Evolutionary conservation across 352 stramenopile species (phyloP).

Genomic region (Phytophthora tentaculata): DNA sequence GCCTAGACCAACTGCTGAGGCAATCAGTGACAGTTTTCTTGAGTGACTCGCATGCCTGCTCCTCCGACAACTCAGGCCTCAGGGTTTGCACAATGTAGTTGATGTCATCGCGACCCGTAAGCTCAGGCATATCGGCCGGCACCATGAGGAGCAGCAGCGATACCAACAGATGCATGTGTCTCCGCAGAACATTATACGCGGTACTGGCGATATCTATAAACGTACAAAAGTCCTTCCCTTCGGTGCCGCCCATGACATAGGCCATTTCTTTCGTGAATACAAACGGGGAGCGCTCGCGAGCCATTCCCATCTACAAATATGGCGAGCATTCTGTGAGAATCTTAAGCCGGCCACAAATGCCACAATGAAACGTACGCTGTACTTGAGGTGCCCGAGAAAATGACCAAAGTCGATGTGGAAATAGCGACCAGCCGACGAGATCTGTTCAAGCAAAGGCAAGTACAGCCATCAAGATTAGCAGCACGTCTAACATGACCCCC

Average conservation of each 20-base stretch:
- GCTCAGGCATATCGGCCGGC: slow-evolving; percentile 81
- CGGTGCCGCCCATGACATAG: slow-evolving; percentile 71
- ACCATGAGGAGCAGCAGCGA: slow-evolving; percentile 85
- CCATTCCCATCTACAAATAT: slow-evolving; percentile 63
- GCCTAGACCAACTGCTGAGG: slow-evolving; percentile 79
- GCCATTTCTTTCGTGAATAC: slow-evolving; percentile 90
- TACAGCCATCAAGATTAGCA: neutral
- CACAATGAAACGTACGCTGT: slow-evolving; percentile 48
- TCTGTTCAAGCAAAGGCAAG: slow-evolving; percentile 37
- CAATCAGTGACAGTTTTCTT: slow-evolving; percentile 71
- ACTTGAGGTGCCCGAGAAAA: slow-evolving; percentile 87
- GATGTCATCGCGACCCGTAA: slow-evolving; percentile 79
- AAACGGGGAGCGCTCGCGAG: slow-evolving; percentile 80
- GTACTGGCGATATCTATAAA: slow-evolving; percentile 70
- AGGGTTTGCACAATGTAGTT: slow-evolving; percentile 80
- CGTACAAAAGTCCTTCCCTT: slow-evolving; percentile 61
- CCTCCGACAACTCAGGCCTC: slow-evolving; percentile 62
- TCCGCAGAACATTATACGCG: slow-evolving; percentile 77
- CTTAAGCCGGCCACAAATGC: neutral
- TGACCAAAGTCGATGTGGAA: slow-evolving; percentile 91
- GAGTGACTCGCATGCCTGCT: slow-evolving; percentile 62
- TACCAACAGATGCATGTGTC: slow-evolving; percentile 86
- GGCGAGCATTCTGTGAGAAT: neutral
- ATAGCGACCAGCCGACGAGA: slow-evolving; percentile 70
- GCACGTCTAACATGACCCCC: neutral